Conservation (phyloP, 1,139 yeast genomes). For the Magnusiomyces paraingens region DNA sequence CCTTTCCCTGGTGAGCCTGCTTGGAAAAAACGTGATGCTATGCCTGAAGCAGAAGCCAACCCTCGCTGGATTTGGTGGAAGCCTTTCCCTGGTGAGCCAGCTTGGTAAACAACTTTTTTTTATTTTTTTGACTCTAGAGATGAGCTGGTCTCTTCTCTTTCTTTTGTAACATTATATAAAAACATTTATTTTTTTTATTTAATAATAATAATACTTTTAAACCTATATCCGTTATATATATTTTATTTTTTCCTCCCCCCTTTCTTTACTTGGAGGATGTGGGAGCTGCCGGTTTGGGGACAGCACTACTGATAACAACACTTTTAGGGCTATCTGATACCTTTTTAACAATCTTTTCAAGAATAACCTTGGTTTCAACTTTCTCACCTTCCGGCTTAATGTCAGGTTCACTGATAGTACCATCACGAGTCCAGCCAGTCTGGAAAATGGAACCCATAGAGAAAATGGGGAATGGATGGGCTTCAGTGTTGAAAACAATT, state of each 20-base stretch:
- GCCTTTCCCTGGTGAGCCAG: background rate
- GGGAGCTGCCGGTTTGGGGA: background rate
- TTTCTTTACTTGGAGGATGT: background rate
- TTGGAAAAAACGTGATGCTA: conserved; percentile 1
- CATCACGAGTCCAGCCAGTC: conserved; percentile 52
- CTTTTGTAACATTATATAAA: no score
- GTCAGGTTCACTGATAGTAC: background rate
- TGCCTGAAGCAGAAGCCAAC: background rate
- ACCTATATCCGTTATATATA: no score
- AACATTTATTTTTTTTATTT: no score
- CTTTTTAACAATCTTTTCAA: background rate
- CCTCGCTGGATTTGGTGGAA: conserved; percentile 1
- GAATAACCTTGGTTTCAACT: background rate
- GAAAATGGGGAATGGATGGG: conserved; percentile 77
- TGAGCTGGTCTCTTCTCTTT: no score
- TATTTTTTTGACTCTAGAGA: no score
- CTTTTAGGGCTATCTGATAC: background rate
- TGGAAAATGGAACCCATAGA: conserved; percentile 47
- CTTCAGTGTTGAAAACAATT: conserved; percentile 72
- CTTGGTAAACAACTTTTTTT: background rate
- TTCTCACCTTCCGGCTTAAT: background rate
- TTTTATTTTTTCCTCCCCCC: no score
- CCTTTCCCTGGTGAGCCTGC: background rate
- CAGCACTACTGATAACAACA: background rate
- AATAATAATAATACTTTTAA: no score